Conservation (phyloP, 1,284 basidiomycete genomes). For the Coriolopsis trogii region DNA sequence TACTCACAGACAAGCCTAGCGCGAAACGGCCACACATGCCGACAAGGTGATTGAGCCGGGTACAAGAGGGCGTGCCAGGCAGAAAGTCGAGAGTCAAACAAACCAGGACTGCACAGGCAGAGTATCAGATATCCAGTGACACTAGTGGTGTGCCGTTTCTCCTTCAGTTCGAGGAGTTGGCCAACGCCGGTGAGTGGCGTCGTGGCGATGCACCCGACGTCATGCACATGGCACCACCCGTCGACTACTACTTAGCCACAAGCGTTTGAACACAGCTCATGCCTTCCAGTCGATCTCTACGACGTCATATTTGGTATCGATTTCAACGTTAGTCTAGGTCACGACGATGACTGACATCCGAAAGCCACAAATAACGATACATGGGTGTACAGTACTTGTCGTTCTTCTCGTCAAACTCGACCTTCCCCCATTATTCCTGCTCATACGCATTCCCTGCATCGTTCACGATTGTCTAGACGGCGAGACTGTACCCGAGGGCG, state of each 20-base stretch:
- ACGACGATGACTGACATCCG: not conserved
- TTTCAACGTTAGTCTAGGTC: not conserved
- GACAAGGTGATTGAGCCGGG: not conserved
- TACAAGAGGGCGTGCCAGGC: not conserved
- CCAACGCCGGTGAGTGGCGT: no score
- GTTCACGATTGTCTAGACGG: constrained; percentile 7
- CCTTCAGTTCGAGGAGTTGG: no score
- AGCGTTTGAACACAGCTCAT: no score
- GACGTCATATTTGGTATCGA: no score
- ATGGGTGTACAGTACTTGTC: constrained; percentile 15
- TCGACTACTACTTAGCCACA: no score
- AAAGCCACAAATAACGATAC: constrained; percentile 3
- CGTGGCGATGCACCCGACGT: no score
- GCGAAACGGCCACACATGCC: constrained; percentile 72
- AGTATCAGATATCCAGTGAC: no score
- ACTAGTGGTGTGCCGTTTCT: no score
- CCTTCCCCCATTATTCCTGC: not conserved
- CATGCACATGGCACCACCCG: no score
- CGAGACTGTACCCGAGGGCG: constrained; percentile 20
- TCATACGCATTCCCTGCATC: no score
- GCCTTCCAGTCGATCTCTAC: no score
- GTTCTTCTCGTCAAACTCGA: not conserved
- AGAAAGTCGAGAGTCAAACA: not conserved
- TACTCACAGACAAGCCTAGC: constrained; percentile 50
- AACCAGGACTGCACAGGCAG: no score